Conservation (phyloP, 768 basidiomycete genomes). For the Russula sp. region DNA sequence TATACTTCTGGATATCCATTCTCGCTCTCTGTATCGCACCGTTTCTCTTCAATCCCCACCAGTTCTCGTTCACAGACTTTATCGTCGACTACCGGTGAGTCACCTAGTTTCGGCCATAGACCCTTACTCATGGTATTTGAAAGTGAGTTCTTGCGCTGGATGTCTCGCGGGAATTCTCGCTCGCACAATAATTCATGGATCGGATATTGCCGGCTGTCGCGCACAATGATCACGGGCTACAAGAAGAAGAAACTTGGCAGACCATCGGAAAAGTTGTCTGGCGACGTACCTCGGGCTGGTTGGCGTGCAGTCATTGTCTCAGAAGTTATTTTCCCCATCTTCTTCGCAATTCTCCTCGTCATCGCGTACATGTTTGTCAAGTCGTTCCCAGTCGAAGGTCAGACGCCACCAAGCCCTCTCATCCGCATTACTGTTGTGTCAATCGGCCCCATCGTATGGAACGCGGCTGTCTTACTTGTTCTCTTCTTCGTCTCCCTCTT, state of each 20-base stretch:
- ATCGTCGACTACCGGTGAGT: conserved; percentile 89
- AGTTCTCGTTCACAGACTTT: conserved; percentile 96
- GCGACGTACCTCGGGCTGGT: conserved; percentile 88
- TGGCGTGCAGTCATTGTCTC: conserved; percentile 90
- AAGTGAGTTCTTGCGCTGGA: conserved; percentile 97
- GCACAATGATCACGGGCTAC: conserved; percentile 99
- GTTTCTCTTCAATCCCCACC: conserved; percentile 99
- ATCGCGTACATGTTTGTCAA: conserved; percentile 93
- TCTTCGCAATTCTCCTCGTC: conserved; percentile 82
- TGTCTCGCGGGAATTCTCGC: conserved; percentile 96
- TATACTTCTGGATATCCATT: conserved; percentile 98
- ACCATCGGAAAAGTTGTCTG: conserved; percentile 95
- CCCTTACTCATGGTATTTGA: not conserved
- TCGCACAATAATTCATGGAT: conserved; percentile 99
- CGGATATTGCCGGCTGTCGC: conserved; percentile 95
- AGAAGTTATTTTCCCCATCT: conserved; percentile 80
- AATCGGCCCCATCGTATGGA: conserved; percentile 94
- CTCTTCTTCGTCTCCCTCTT: conserved; percentile 89
- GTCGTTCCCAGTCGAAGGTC: conserved; percentile 69
- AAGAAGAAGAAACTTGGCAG: conserved; percentile 97
- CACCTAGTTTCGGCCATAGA: not conserved
- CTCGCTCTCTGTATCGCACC: conserved; percentile 89
- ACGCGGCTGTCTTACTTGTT: conserved; percentile 80
- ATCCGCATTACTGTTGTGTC: conserved; percentile 92
- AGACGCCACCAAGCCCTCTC: conserved; percentile 73